Conservation (phyloP, 495 filamentous ascomycete species). For the Penicillium coffeae region DNA sequence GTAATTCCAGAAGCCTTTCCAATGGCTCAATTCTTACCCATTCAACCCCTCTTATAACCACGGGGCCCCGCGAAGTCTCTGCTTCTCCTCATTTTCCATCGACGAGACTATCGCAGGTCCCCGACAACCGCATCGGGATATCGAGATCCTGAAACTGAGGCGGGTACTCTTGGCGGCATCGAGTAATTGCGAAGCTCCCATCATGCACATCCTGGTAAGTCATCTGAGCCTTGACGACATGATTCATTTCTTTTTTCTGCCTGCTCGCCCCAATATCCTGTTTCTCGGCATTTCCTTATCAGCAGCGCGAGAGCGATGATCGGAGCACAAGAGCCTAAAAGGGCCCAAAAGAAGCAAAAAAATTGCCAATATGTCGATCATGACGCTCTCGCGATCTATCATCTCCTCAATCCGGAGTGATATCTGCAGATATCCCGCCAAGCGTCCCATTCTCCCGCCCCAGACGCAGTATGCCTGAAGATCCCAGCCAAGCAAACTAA, state of each 20-base stretch:
- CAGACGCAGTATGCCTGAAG: too few relatives aligned
- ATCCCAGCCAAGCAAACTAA: too few relatives aligned
- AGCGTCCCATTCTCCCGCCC: neutral
- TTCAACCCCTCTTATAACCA: constrained; percentile 14
- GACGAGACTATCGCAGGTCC: neutral
- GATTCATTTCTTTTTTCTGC: constrained; percentile 10
- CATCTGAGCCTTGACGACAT: constrained; percentile 1
- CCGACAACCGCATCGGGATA: neutral
- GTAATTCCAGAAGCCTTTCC: constrained; percentile 6
- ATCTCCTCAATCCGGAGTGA: too few relatives aligned
- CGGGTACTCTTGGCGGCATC: neutral
- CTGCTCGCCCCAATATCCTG: neutral
- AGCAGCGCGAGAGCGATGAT: too few relatives aligned
- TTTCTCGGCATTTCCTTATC: too few relatives aligned
- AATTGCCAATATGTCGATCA: neutral
- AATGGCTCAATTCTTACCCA: constrained; percentile 26
- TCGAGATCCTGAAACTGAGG: neutral
- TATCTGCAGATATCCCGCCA: neutral
- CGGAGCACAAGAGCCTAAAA: too few relatives aligned
- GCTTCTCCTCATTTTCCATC: neutral
- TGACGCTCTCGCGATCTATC: neutral
- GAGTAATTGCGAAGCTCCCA: constrained; percentile 1
- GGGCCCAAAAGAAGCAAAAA: constrained; percentile 4
- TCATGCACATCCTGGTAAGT: constrained; percentile 49
- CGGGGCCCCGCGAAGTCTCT: neutral